phyloP scores from a whole-genome alignment of 768 basidiomycete species.

The Pholiota molesta region DNA sequence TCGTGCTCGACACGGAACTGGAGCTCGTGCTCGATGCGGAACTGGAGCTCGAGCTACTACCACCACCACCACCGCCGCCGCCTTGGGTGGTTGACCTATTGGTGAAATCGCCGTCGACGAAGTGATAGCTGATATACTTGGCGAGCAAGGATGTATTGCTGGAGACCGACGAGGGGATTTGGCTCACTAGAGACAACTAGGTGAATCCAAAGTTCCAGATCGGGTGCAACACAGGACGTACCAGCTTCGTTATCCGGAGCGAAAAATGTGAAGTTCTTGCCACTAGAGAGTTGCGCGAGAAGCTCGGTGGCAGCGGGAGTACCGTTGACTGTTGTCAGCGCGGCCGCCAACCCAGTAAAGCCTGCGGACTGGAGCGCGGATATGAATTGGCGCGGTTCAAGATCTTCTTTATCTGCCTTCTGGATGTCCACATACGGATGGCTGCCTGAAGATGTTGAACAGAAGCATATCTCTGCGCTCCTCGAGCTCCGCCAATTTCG shows the following conservation, averaged over 20 bases:
- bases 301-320: constrained; percentile 46
- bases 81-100: constrained; percentile 13
- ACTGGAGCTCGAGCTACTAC: neutral
- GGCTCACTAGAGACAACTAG: constrained; percentile 28
- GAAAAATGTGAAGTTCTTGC: constrained; percentile 52
- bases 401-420: constrained; percentile 92
- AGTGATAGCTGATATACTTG: constrained; percentile 58
- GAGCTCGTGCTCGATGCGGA: too few relatives aligned
- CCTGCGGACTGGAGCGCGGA: constrained; percentile 41
- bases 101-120: constrained; percentile 53
- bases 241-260: constrained; percentile 60
- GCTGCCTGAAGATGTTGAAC: constrained; percentile 89
- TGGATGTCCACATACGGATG: constrained; percentile 82
- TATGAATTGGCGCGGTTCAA: constrained; percentile 71
- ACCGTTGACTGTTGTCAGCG: constrained; percentile 43
- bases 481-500: constrained; percentile 93
- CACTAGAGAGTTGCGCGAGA: constrained; percentile 44
- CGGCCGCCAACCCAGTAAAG: constrained; percentile 43
- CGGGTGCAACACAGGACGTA: constrained; percentile 30
- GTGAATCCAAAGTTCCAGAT: constrained; percentile 15
- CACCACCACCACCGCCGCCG: neutral
- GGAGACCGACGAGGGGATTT: constrained; percentile 28
- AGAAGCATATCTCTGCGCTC: constrained; percentile 88
- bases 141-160: constrained; percentile 35
- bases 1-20: too few relatives aligned